These are phyloP conservation scores for Chaetomium fimeti DNA, from an alignment of 495 filamentous ascomycete species.

Conservation along the genomic window DNA sequence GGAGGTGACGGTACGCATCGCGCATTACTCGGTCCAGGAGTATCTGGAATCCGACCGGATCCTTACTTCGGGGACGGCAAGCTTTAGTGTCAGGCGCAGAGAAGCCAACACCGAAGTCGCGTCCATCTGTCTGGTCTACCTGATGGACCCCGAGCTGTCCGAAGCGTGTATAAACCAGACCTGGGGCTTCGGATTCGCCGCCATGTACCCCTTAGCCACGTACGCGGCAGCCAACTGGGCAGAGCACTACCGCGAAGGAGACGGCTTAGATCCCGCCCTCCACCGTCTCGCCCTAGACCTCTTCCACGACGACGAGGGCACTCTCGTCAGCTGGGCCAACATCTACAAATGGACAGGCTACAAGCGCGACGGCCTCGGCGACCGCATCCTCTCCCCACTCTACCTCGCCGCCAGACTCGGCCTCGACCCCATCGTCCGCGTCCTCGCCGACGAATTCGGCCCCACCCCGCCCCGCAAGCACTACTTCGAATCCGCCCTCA, in stretches of 20 bases:
- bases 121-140: constrained; percentile 8
- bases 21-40: constrained; percentile 17
- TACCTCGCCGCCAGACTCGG: not conserved
- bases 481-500: not conserved
- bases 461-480: not conserved
- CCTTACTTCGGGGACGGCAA: not conserved
- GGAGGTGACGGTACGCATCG: constrained; percentile 3
- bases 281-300: not conserved
- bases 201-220: not conserved
- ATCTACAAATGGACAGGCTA: not conserved
- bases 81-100: not conserved
- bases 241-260: constrained; percentile 1
- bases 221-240: not conserved
- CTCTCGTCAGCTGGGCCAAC: not conserved
- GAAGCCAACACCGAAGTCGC: constrained; percentile 9
- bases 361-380: not conserved
- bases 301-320: not conserved
- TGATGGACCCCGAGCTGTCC: not conserved
- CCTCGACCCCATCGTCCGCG: not conserved
- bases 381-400: not conserved
- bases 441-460: not conserved
- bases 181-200: not conserved
- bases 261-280: not conserved
- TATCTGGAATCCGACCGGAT: constrained; percentile 13
- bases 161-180: not conserved